Evolutionary conservation across 306 rosid species (phyloP), one percentile per base, ranked within the genome.

Genomic region (Medicago ruthenica): DNA sequence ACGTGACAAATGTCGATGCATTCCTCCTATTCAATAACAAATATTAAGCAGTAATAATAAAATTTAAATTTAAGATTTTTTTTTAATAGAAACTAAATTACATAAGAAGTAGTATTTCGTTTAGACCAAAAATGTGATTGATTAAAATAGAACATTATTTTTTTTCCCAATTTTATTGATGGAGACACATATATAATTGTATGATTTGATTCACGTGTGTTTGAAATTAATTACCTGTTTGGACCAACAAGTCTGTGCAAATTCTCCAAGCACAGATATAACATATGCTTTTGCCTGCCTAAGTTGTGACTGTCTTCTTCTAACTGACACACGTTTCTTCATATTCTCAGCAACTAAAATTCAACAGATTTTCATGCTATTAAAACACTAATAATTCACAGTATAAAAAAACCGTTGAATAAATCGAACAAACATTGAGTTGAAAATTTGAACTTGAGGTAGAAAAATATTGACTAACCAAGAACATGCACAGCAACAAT

Each of bases 231-330:
- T 41, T 78, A 92, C 98, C 93, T 90, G 97, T 66, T 88, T 92
- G 39, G 89, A 86, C 81, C 90, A 92, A 82, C 93, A 86, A 0
- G 81, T 78, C 13, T 81, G 45, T 48, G 97, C 86, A 18, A 92
- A 95, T 83, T 95, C 98, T 72, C 85, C 97, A 12, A 95, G 97
- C 82, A 95, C 79, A 17, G 97, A 95, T 87, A 95, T 92, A 54
- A 92, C 96, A 66, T 83, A 83, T 9, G 97, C 93, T 82, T 95
- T 95, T 17, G 93, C 93, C 76, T 86, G 93, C 31, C 98, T 88
- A 78, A 95, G 88, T 62, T 84, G 92, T 1, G 86, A 86, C 27
- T 84, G 93, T 39, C 80, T 82, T 80, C 77, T 88, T 40, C 67
- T 50, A 8, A 61, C 55, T 0, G 81, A 79, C 59, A 60, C 84